Conservation (phyloP, 192 early-diverging fungal genomes). For the Coemansia sp. region DNA sequence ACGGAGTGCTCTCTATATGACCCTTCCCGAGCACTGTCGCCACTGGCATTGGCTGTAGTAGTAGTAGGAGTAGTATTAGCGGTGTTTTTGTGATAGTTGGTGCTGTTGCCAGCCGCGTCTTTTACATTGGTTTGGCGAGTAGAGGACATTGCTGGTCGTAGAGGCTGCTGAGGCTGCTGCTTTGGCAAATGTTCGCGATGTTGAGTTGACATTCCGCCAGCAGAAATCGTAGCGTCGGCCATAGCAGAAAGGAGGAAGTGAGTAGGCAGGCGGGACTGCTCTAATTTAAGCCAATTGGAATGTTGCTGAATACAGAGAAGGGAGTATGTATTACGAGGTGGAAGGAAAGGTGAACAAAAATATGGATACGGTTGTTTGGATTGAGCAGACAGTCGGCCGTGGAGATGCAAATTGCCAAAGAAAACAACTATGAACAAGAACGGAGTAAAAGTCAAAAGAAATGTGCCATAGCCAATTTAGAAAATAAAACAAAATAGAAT, state of each 20-base stretch:
- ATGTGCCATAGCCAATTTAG: conserved; percentile 4
- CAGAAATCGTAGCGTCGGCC: conserved; percentile 42
- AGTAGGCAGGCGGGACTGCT: neutral
- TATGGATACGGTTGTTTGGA: neutral
- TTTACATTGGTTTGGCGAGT: neutral
- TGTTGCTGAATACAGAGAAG: neutral
- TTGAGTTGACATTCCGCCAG: conserved; percentile 30
- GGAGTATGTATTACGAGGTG: neutral
- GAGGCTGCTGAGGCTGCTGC: conserved; percentile 48
- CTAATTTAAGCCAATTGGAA: neutral
- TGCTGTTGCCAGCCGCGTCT: neutral
- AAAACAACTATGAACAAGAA: conserved; percentile 3
- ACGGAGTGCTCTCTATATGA: neutral
- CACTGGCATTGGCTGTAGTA: neutral
- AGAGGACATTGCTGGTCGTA: conserved; percentile 17
- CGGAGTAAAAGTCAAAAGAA: conserved; percentile 1
- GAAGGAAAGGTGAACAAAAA: neutral
- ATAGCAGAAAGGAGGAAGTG: conserved; percentile 9
- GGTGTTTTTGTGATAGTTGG: neutral
- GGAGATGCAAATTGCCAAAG: conserved; percentile 11
- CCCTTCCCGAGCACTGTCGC: neutral
- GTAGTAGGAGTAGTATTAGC: too few species aligned
- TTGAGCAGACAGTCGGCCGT: neutral
- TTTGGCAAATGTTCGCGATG: conserved; percentile 47
- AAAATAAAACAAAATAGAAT: neutral